Evolutionary conservation across 2,329 filamentous ascomycete genomes (phyloP), one percentile per base, ranked within the genome.

Genomic region (Fusarium brevicatenulatum): DNA sequence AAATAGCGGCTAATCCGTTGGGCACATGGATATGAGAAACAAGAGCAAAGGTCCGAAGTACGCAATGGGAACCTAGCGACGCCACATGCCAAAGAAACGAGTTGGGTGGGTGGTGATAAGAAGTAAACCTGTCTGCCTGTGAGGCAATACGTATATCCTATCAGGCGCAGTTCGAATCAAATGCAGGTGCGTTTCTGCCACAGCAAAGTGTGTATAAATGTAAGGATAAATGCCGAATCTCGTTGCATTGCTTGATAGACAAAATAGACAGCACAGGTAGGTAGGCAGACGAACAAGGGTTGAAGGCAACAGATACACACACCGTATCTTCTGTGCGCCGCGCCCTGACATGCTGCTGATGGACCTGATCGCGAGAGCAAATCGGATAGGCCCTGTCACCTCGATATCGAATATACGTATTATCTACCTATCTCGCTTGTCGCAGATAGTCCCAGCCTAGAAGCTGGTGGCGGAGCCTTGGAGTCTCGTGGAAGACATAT

Each of bases 251-350:
- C 63, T 73, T 60, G 53, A 69, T 25, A 39, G 52, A 39, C 37
- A 47, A 37, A 54, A 19, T 56, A 44, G 43, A 54, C 46, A 55
- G 44, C 54, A 55, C 30, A 25, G 25, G 25, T 25, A 32, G 30
- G 30, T 37, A 47, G 47, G 37, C 42, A 68, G 28, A 67, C 21
- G 19, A 46, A 28, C 56, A 59, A 55, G 42, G 57, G 39, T 65
- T 36, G 63, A 49, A 60, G 57, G 68, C 64, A 40, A 63, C 61
- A 62, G 44, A 58, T 56, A 49, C 50, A 71, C 71, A 75, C 72
- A 77, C 72, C 74, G 71, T 77, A 74, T 77, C 60, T 74, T 76
- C 63, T 67, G 74, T 74, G 68, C 70, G 67, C 34, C 32, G n/a
- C 50, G 63, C 58, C 50, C 62, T 54, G 69, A 55, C 63, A 46